Evolutionary conservation across 2,329 filamentous ascomycete genomes (phyloP).

Genomic region (Penicillium sp.): DNA sequence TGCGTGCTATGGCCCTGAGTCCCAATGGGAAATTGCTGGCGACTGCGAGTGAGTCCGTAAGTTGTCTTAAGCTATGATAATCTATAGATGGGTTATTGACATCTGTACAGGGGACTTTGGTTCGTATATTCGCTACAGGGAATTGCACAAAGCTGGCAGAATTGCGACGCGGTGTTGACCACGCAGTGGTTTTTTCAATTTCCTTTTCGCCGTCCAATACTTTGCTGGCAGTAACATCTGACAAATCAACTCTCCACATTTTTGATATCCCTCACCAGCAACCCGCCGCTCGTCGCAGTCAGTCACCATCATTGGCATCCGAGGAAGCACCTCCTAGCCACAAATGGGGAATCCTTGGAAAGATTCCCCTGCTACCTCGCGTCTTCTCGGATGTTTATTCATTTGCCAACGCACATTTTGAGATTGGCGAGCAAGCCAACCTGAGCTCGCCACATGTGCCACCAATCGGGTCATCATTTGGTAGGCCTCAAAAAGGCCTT

Average conservation of each 20-base stretch:
- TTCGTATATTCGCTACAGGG: slow-evolving; percentile 77
- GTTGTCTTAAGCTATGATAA: slow-evolving; percentile 6
- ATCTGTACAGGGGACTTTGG: slow-evolving; percentile 68
- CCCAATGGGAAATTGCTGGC: slow-evolving; percentile 77
- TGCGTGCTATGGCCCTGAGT: slow-evolving; percentile 78
- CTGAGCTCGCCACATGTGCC: slow-evolving; percentile 43
- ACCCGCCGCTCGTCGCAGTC: slow-evolving; percentile 34
- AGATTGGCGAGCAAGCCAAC: slow-evolving; percentile 71
- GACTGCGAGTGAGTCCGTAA: slow-evolving; percentile 79
- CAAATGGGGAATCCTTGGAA: slow-evolving; percentile 83
- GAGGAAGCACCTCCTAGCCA: slow-evolving; percentile 55
- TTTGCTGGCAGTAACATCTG: slow-evolving; percentile 85
- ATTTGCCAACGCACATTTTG: slow-evolving; percentile 75
- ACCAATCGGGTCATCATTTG: slow-evolving; percentile 53
- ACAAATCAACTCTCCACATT: slow-evolving; percentile 93
- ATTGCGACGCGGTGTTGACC: slow-evolving; percentile 83
- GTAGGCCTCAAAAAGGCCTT: slow-evolving; percentile 72
- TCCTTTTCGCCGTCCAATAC: slow-evolving; percentile 79
- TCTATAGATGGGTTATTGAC: slow-evolving; percentile 16
- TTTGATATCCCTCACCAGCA: slow-evolving; percentile 70
- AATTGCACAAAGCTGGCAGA: slow-evolving; percentile 81
- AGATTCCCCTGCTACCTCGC: slow-evolving; percentile 78
- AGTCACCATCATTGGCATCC: slow-evolving; percentile 32
- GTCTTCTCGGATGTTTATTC: slow-evolving; percentile 89
- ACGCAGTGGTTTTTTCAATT: slow-evolving; percentile 80